These are phyloP conservation scores for Spizellomyces sp. DNA, from an alignment of 192 early-diverging fungal species.

Conservation along the genomic window DNA sequence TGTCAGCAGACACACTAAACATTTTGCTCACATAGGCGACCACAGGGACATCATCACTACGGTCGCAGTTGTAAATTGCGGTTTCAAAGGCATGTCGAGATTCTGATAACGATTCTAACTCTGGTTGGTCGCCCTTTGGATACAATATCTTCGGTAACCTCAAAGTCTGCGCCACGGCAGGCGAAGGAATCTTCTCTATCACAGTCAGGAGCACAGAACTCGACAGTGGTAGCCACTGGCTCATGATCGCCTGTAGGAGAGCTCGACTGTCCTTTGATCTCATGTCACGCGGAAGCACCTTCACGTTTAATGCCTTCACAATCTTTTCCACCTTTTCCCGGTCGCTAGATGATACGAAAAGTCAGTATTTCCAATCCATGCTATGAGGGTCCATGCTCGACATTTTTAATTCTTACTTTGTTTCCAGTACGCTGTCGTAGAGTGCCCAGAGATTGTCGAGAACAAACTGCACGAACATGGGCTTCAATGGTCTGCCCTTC, in stretches of 20 bases:
- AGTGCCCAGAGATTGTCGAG: constrained; percentile 94
- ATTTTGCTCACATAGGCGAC: constrained; percentile 95
- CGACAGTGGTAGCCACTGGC: constrained; percentile 94
- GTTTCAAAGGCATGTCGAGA: constrained; percentile 54
- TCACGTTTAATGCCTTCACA: constrained; percentile 81
- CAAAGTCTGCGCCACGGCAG: constrained; percentile 73
- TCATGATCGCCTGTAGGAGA: constrained; percentile 81
- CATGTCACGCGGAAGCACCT: constrained; percentile 88
- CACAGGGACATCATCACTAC: constrained; percentile 59
- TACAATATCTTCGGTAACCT: constrained; percentile 80
- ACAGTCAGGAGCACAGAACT: constrained; percentile 82
- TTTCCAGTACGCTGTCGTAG: constrained; percentile 70
- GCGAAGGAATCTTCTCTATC: constrained; percentile 88
- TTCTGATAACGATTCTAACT: constrained; percentile 38
- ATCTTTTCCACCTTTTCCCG: constrained; percentile 94
- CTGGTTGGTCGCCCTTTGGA: constrained; percentile 5
- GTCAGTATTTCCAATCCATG: too few relatives aligned
- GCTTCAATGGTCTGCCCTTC: constrained; percentile 81
- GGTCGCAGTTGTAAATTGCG: constrained; percentile 76
- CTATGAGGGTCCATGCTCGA: too few relatives aligned
- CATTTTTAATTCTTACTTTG: constrained; percentile 16
- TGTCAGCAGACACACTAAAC: constrained; percentile 77
- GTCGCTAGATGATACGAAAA: constrained; percentile 9
- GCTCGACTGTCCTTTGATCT: constrained; percentile 78
- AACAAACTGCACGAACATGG: constrained; percentile 96